These are phyloP conservation scores for Sanghuangporus weigelae DNA, from an alignment of 1,284 basidiomycete genomes.

Conservation along the genomic window DNA sequence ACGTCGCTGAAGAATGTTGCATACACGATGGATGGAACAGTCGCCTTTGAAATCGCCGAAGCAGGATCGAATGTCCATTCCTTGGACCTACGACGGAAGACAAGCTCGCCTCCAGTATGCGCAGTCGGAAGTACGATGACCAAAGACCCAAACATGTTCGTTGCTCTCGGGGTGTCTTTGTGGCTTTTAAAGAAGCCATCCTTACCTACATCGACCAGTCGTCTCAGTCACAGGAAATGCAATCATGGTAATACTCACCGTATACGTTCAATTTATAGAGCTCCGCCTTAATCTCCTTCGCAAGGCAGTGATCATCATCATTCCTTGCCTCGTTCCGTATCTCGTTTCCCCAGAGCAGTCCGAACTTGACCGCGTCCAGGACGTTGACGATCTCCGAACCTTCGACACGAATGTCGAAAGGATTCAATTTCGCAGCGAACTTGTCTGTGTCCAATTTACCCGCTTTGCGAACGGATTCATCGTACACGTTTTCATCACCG, in stretches of 20 bases:
- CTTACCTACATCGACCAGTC: conserved; percentile 3
- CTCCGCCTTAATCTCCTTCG: conserved; percentile 1
- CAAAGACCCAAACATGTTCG: conserved; percentile 16
- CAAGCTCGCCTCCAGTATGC: conserved; percentile 14
- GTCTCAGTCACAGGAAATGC: background rate
- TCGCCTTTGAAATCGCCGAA: background rate
- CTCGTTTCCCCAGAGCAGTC: background rate
- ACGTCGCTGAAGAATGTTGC: conserved; percentile 11
- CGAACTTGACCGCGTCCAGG: background rate
- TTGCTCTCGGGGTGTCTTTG: conserved; percentile 14
- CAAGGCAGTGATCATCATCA: too few species aligned
- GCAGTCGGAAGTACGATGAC: conserved; percentile 10
- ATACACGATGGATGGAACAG: background rate
- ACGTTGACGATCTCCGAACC: background rate
- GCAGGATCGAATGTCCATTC: conserved; percentile 10
- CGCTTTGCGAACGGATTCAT: conserved; percentile 13
- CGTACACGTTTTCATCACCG: conserved; percentile 8
- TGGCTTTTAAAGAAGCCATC: conserved; percentile 17
- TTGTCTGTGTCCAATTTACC: conserved; percentile 10
- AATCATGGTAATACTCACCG: background rate
- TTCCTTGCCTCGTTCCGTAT: too few species aligned
- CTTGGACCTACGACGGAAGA: conserved; percentile 1
- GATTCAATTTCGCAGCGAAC: conserved; percentile 2
- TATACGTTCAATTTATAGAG: conserved; percentile 16
- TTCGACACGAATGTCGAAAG: conserved; percentile 18